Base-by-base conservation (phyloP, 306 rosid genomes). In the Abrus precatorius region DNA sequence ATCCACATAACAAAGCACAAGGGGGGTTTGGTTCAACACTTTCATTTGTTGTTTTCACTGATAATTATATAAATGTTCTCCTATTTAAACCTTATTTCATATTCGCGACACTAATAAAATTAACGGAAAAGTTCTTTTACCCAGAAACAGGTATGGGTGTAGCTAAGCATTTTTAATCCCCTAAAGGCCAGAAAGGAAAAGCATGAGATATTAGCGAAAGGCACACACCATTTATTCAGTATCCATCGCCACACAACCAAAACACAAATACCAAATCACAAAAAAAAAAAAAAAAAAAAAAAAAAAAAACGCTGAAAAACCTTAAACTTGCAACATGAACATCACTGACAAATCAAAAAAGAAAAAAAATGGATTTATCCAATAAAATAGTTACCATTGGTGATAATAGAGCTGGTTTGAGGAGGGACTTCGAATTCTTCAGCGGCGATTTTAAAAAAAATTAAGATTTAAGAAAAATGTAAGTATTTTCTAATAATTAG, bases 401-500 rank as follows among this genome's bases (percentile, higher is more conserved):
- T 93, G 93, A 95, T 95, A 27, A 95, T 93, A 45, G 98, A 97
- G 81, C 99, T 93, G 84, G 99, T 93, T 63, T 95, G 98, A 9
- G 99, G 98, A 68, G 99, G 99, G 76, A 93, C 99, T 82, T 95
- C 20, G 20, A 20, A 20, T 20, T 20, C 20, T 20, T 20, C 20
- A 20, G 20, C 20, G 20, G 20, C 20, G 20, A 20, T 20, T 20
- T 20, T 20, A 20, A 20, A 20, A 20, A 20, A 20, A 20, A 20
- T 20, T 20, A 20, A 20, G 20, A 20, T 20, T 20, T 20, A 20
- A 20, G 20, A 20, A 20, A 20, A 20, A 20, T 20, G 0, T 20
- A 20, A 20, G 20, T 20, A 20, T 20, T 20, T 20, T 20, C 20
- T 20, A 20, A 20, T 20, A 20, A 20, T 20, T 20, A 20, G 20